phyloP scores from a whole-genome alignment of 805 yeast genomes.

The Saccharomycopsis microspora region DNA sequence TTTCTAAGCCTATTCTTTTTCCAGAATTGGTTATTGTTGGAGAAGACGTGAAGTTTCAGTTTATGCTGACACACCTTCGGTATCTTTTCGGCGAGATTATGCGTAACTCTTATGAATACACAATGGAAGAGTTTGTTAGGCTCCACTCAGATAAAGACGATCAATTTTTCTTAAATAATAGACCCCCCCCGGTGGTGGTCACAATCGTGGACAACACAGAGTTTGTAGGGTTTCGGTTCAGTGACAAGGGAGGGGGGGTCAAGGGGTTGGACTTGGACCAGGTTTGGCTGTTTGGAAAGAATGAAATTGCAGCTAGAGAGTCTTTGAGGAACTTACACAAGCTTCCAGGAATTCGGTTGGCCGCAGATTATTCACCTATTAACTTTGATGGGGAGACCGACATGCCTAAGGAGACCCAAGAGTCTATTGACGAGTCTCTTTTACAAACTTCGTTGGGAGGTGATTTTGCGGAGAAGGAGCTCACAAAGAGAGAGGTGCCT shows the following conservation, averaged over 20 bases:
- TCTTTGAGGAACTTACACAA: constrained; percentile 58
- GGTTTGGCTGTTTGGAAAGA: constrained; percentile 83
- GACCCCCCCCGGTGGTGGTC: constrained; percentile 67
- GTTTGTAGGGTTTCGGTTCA: constrained; percentile 56
- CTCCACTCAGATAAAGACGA: constrained; percentile 9
- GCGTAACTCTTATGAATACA: constrained; percentile 77
- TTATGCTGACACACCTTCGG: constrained; percentile 76
- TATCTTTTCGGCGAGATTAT: constrained; percentile 81
- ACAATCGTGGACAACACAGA: constrained; percentile 57
- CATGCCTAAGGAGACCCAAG: constrained; percentile 1
- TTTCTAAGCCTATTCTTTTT: constrained; percentile 35
- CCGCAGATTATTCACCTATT: constrained; percentile 23
- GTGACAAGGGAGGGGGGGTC: constrained; percentile 90
- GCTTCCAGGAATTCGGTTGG: constrained; percentile 48
- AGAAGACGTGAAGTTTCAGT: constrained; percentile 56
- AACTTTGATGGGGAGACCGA: constrained; percentile 17
- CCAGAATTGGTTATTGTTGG: constrained; percentile 78
- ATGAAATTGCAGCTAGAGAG: constrained; percentile 43
- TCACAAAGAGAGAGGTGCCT: neutral
- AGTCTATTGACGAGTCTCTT: neutral
- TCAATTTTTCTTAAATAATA: constrained; percentile 18
- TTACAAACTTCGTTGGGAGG: constrained; percentile 30
- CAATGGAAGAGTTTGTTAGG: constrained; percentile 36
- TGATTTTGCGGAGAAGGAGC: constrained; percentile 20
- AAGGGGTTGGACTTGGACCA: constrained; percentile 37